phyloP scores from a whole-genome alignment of 2,329 filamentous ascomycete genomes.

The Verticillium nonalfalfae region DNA sequence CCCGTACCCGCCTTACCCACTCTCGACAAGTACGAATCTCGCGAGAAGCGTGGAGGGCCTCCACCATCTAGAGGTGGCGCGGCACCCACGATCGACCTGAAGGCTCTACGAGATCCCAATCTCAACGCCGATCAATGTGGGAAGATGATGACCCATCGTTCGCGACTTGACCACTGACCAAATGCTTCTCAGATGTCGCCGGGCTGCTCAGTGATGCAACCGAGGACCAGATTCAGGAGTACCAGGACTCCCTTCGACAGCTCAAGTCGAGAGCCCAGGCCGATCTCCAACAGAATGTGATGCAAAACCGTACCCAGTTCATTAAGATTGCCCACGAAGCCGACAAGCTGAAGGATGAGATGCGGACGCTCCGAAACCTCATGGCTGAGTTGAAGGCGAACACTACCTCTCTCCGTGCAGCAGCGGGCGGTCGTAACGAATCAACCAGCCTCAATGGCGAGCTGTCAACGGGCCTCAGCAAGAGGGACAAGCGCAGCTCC shows the following conservation, averaged over 20 bases:
- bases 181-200: slow-evolving; percentile 46
- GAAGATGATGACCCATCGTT: slow-evolving; percentile 16
- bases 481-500: slow-evolving; percentile 81
- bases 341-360: slow-evolving; percentile 93
- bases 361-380: slow-evolving; percentile 81
- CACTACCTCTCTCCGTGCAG: slow-evolving; percentile 57
- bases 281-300: slow-evolving; percentile 90
- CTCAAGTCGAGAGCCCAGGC: slow-evolving; percentile 72
- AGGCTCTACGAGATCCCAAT: slow-evolving; percentile 72
- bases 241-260: slow-evolving; percentile 68
- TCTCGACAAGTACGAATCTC: slow-evolving; percentile 51
- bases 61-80: slow-evolving; percentile 46
- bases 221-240: slow-evolving; percentile 80
- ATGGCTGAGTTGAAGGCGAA: slow-evolving; percentile 90
- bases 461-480: slow-evolving; percentile 51
- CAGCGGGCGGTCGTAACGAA: slow-evolving; percentile 35
- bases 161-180: slow-evolving; percentile 4
- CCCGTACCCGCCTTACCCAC: slow-evolving; percentile 64
- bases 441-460: slow-evolving; percentile 42
- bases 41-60: slow-evolving; percentile 41
- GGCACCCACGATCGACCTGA: slow-evolving; percentile 66
- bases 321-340: slow-evolving; percentile 99
- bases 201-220: slow-evolving; percentile 75
- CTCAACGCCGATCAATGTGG: slow-evolving; percentile 73
- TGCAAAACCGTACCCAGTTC: slow-evolving; percentile 95